These are phyloP conservation scores for Raddia guianensis DNA, from an alignment of 176 grass and related monocot species.

Conservation along the genomic window DNA sequence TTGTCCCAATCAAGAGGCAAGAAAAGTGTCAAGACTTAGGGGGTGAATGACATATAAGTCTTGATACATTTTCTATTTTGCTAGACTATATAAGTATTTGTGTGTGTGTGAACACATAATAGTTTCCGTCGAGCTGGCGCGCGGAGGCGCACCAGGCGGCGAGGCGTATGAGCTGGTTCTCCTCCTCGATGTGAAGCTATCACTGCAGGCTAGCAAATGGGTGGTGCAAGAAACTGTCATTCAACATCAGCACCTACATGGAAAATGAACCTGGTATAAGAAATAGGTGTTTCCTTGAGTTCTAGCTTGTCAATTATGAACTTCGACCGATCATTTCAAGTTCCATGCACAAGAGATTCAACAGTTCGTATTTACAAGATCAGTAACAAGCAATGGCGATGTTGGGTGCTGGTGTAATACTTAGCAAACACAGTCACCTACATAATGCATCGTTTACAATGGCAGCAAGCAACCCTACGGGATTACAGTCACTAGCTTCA, in stretches of 20 bases:
- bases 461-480: no score
- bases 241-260: constrained; percentile 49
- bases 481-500: no score
- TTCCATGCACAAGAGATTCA: constrained; percentile 6
- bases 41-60: no score
- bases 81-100: no score
- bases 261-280: constrained; percentile 40
- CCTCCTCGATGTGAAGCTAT: constrained; percentile 34
- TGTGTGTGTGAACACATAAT: no score
- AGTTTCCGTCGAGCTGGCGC: constrained; percentile 33
- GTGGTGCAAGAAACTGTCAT: background rate
- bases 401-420: background rate
- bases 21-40: no score
- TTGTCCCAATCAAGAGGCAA: no score
- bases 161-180: constrained; percentile 42
- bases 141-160: constrained; percentile 24
- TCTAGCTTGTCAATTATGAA: background rate
- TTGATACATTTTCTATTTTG: no score
- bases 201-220: background rate
- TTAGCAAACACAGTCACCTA: background rate
- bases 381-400: background rate
- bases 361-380: background rate
- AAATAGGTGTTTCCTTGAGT: no score
- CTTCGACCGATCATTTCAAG: background rate
- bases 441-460: no score